These are phyloP conservation scores for Rhodotorula sp. DNA, from an alignment of 1,284 basidiomycete species.

Conservation along the genomic window DNA sequence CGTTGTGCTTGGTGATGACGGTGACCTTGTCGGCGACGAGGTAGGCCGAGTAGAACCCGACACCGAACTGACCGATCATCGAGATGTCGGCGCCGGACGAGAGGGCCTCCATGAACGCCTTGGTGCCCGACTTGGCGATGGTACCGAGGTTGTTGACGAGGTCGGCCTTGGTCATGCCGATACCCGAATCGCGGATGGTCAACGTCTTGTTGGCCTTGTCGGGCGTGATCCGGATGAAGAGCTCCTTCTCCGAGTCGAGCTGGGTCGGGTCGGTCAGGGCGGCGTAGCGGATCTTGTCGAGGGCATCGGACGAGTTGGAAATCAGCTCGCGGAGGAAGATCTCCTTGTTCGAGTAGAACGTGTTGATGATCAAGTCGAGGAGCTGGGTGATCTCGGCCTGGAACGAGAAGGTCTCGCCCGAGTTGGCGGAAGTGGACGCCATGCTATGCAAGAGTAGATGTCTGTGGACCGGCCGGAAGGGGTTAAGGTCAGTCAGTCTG, in stretches of 20 bases:
- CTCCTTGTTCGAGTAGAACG: constrained; percentile 94
- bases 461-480: background rate
- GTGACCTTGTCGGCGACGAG: constrained; percentile 97
- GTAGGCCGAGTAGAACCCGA: constrained; percentile 99
- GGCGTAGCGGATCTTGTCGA: constrained; percentile 94
- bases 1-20: constrained; percentile 99
- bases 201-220: constrained; percentile 96
- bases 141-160: constrained; percentile 99
- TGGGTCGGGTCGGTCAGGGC: constrained; percentile 85
- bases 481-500: too few relatives aligned
- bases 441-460: background rate
- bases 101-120: constrained; percentile 93
- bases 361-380: constrained; percentile 88
- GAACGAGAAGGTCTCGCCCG: constrained; percentile 53
- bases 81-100: constrained; percentile 95
- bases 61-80: constrained; percentile 61
- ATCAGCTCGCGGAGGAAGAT: constrained; percentile 96
- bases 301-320: constrained; percentile 79
- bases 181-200: constrained; percentile 90
- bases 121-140: constrained; percentile 92
- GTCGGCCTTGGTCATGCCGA: constrained; percentile 99
- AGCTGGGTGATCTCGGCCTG: constrained; percentile 83
- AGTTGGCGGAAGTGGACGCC: background rate
- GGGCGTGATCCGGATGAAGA: constrained; percentile 85
- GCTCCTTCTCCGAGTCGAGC: constrained; percentile 76